Percentiles rank a stretch among this genome's conserved stretches.
Conservation (phyloP, 2,329 filamentous ascomycete genomes). For the Trichoderma atroviride region DNA sequence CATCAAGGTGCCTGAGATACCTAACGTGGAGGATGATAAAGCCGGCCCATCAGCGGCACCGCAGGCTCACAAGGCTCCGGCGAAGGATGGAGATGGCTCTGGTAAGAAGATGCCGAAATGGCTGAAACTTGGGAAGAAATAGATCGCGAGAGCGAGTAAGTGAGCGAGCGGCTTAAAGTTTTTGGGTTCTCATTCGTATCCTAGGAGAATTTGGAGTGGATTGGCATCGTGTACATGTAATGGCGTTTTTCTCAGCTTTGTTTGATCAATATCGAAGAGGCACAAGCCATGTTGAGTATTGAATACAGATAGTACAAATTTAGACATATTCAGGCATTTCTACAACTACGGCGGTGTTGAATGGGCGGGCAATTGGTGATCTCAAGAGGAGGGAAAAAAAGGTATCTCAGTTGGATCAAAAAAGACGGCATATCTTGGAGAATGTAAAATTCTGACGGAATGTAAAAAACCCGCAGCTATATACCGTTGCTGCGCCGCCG, state of each 20-base stretch:
- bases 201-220: background rate
- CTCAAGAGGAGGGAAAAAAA: background rate
- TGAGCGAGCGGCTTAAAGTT: background rate
- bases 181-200: background rate
- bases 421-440: constrained; percentile 10
- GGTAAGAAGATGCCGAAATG: constrained; percentile 66
- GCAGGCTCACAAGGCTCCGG: constrained; percentile 39
- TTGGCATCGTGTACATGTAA: constrained; percentile 1
- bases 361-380: background rate
- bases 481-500: constrained; percentile 18
- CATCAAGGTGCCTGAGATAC: constrained; percentile 64
- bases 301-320: background rate
- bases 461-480: constrained; percentile 34
- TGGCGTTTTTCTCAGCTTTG: background rate
- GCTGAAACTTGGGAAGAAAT: constrained; percentile 76
- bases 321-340: background rate
- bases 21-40: constrained; percentile 46
- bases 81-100: constrained; percentile 44
- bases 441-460: constrained; percentile 41
- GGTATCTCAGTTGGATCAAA: constrained; percentile 12
- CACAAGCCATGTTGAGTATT: background rate
- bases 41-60: constrained; percentile 27
- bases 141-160: background rate
- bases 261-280: background rate
- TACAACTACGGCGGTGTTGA: background rate